Base-by-base conservation (phyloP, 1,139 yeast genomes). In the Debaryomyces sp. region DNA sequence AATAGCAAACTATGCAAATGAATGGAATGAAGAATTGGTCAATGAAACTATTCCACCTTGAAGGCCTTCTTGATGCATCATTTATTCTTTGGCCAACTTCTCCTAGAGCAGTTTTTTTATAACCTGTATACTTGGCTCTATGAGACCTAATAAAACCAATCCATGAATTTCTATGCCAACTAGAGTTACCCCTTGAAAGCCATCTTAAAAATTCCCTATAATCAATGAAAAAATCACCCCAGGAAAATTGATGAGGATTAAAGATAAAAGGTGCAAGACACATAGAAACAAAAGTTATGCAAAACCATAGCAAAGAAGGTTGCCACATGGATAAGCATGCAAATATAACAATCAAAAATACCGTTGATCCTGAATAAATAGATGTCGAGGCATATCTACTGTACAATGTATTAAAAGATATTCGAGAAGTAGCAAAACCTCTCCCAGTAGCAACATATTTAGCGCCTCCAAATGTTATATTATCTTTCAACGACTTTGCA, bases 101-200 rank as follows among this genome's bases (percentile, higher is more conserved):
- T 4, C 51, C 50, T 13, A 44, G 18, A 7, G 44, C 32, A 22
- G 9, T 37, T 27, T 48, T 51, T 59, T 85, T 87, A 54, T 75
- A 82, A 0, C 97, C 96, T 0, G 95, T 85, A 49, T 81, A 73
- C 53, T 79, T 75, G 0, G 87, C 78, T 53, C 96, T 69, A 6
- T 78, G 70, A 6, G 62, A 51, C 45, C 77, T 63, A 1, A 70
- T 67, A 54, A 65, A 75, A 9, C 68, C 66, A 8, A 75, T 70
- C 84, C 84, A 79, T 0, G 81, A 67, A 52, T 55, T 64, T 15
- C 63, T 60, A 54, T 43, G 56, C 46, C 44, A 54, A 29, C 55
- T 60, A 22, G 73, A 66, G 48, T 77, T 78, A 0, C 82, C 83
- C n/a, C 66, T 57, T 22, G 68, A 66, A 45, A 79, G 58, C 84